These are phyloP conservation scores for Leccinum imitatum DNA, from an alignment of 768 basidiomycete species.

Conservation along the genomic window DNA sequence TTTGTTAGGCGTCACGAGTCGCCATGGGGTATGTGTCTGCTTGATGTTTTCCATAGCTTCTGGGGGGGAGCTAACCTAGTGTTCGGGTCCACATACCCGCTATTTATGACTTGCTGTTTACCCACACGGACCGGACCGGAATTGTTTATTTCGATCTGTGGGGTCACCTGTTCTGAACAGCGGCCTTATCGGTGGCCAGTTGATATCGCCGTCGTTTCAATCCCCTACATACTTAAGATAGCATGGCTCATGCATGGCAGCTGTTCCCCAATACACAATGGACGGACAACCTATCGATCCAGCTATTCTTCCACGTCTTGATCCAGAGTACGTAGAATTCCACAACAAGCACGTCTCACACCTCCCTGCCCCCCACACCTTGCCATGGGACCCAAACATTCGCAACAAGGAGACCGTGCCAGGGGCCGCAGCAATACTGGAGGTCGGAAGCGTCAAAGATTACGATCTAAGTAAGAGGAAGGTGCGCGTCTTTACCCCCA, in stretches of 20 bases:
- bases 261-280: conserved; percentile 17
- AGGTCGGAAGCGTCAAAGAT: conserved; percentile 56
- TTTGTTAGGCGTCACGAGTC: conserved; percentile 45
- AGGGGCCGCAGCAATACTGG: conserved; percentile 54
- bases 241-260: background rate
- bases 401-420: conserved; percentile 54
- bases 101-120: conserved; percentile 5
- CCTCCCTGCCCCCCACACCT: conserved; percentile 49
- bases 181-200: background rate
- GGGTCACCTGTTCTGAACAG: background rate
- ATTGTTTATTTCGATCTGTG: conserved; percentile 2
- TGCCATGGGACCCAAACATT: conserved; percentile 61
- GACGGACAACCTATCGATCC: conserved; percentile 56
- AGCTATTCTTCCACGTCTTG: conserved; percentile 53
- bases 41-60: conserved; percentile 24
- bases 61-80: background rate
- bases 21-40: conserved; percentile 50
- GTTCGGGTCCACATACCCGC: background rate
- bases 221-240: conserved; percentile 15
- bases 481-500: conserved; percentile 64
- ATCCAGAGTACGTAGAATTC: conserved; percentile 66
- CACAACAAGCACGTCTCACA: conserved; percentile 51
- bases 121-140: conserved; percentile 7
- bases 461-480: conserved; percentile 50
- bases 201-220: background rate